Evolutionary conservation across 192 early-diverging fungal genomes (phyloP).

Genomic region (Umbelopsis sp.): DNA sequence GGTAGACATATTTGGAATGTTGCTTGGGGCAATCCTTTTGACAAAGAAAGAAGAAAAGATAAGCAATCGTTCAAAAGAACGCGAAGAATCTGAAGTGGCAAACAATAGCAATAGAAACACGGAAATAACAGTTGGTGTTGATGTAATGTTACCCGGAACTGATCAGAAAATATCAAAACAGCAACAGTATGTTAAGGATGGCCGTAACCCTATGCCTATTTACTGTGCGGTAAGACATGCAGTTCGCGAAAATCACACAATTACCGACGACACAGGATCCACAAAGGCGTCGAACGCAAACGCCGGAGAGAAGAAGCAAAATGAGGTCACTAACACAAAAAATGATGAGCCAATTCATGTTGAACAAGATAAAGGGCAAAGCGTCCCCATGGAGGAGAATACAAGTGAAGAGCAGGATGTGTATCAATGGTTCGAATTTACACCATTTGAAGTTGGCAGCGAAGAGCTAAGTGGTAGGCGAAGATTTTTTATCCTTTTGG

Average conservation of each 20-base stretch:
- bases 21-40: slow-evolving; percentile 49
- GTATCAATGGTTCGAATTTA: slow-evolving; percentile 86
- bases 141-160: slow-evolving; percentile 25
- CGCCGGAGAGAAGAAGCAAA: slow-evolving; percentile 8
- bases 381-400: slow-evolving; percentile 29
- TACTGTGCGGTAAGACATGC: slow-evolving; percentile 76
- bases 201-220: slow-evolving; percentile 71
- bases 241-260: slow-evolving; percentile 18
- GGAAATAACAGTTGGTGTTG: slow-evolving; percentile 8
- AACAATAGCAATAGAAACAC: slow-evolving; percentile 38
- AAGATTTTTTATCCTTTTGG: too few species aligned
- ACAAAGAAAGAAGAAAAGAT: slow-evolving; percentile 29
- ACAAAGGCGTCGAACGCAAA: neutral
- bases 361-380: slow-evolving; percentile 4
- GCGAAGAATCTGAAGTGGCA: slow-evolving; percentile 6
- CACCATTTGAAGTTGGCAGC: slow-evolving; percentile 78
- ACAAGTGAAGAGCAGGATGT: slow-evolving; percentile 35
- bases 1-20: slow-evolving; percentile 62
- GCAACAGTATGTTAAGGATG: slow-evolving; percentile 55
- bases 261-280: neutral
- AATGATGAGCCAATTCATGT: slow-evolving; percentile 17
- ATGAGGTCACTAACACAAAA: slow-evolving; percentile 31
- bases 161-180: slow-evolving; percentile 58
- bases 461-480: slow-evolving; percentile 68
- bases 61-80: neutral